A percentile compares a stretch with the other conserved stretches of the same genome.
These are phyloP conservation scores for Candida ficus DNA, from an alignment of 805 yeast genomes.

Conservation along the genomic window DNA sequence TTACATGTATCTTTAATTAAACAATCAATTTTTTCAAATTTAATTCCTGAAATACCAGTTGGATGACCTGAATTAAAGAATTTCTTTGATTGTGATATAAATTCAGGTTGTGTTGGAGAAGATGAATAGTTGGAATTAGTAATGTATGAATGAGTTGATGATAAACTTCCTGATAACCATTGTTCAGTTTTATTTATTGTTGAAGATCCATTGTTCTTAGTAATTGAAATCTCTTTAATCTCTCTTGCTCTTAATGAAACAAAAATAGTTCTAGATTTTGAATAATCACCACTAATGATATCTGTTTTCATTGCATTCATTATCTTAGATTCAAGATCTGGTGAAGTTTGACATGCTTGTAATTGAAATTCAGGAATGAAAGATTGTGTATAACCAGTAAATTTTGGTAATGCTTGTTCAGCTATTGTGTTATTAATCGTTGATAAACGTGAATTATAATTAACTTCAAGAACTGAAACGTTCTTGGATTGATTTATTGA, in stretches of 20 bases:
- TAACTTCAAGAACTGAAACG: constrained; percentile 27
- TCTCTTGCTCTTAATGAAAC: constrained; percentile 34
- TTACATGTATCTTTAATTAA: constrained; percentile 6
- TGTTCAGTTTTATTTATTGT: background rate
- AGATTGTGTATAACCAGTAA: constrained; percentile 24
- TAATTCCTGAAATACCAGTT: background rate
- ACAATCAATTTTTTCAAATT: constrained; percentile 1
- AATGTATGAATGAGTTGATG: background rate
- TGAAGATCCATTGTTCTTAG: constrained; percentile 7
- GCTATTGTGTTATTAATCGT: background rate
- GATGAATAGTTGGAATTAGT: background rate
- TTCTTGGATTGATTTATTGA: constrained; percentile 10
- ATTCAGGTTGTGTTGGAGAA: constrained; percentile 2
- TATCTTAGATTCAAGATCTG: constrained; percentile 46
- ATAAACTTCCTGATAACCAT: background rate
- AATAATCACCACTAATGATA: constrained; percentile 24
- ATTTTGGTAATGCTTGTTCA: constrained; percentile 20
- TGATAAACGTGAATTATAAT: constrained; percentile 2
- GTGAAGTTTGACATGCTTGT: constrained; percentile 50
- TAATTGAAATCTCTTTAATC: constrained; percentile 29
- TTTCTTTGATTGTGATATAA: background rate
- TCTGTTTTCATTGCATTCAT: constrained; percentile 49
- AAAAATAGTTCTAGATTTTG: constrained; percentile 23
- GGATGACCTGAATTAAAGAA: constrained; percentile 7
- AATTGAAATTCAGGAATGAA: constrained; percentile 30